Conservation (phyloP, 1,139 yeast species). For the Kurtzmaniella quercitrusa region DNA sequence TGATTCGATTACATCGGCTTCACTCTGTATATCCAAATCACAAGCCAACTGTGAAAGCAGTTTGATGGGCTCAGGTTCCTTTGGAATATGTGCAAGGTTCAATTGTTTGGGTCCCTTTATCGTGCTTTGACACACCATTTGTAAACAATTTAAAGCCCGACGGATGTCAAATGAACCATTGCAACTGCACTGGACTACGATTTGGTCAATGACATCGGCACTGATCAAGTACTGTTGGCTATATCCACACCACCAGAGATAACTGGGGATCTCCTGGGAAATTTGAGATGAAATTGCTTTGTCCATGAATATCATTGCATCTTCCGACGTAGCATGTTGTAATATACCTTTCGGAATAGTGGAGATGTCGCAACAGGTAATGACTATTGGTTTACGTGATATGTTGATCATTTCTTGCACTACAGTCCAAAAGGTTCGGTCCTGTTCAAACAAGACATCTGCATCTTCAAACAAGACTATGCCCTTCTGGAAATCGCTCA, state of each 20-base stretch:
- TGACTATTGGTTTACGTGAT: slow-evolving; percentile 73
- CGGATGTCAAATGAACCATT: slow-evolving; percentile 46
- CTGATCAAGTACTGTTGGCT: slow-evolving; percentile 36
- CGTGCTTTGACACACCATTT: slow-evolving; percentile 45
- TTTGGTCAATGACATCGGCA: slow-evolving; percentile 21
- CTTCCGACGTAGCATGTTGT: slow-evolving; percentile 40
- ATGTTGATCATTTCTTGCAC: slow-evolving; percentile 59
- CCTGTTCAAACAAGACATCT: slow-evolving; percentile 76
- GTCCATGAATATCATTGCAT: slow-evolving; percentile 29
- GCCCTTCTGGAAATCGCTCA: slow-evolving; percentile 51
- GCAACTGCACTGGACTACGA: slow-evolving; percentile 13
- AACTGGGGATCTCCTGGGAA: slow-evolving; percentile 21
- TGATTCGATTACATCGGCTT: slow-evolving; percentile 32
- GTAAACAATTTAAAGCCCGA: slow-evolving; percentile 49
- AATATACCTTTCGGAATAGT: slow-evolving; percentile 53
- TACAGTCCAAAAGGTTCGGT: slow-evolving; percentile 75
- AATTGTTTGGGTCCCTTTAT: slow-evolving; percentile 1
- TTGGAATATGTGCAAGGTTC: background rate
- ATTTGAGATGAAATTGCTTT: slow-evolving; percentile 12
- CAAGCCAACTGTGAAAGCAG: slow-evolving; percentile 11
- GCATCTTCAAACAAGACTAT: slow-evolving; percentile 82
- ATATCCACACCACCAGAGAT: slow-evolving; percentile 39
- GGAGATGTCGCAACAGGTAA: slow-evolving; percentile 62
- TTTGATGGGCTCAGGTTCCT: background rate
- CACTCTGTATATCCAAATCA: slow-evolving; percentile 32